Percentiles rank a stretch among this genome's conserved stretches.
phyloP scores from a whole-genome alignment of 305 asterid species.

The Solanum hybrid region DNA sequence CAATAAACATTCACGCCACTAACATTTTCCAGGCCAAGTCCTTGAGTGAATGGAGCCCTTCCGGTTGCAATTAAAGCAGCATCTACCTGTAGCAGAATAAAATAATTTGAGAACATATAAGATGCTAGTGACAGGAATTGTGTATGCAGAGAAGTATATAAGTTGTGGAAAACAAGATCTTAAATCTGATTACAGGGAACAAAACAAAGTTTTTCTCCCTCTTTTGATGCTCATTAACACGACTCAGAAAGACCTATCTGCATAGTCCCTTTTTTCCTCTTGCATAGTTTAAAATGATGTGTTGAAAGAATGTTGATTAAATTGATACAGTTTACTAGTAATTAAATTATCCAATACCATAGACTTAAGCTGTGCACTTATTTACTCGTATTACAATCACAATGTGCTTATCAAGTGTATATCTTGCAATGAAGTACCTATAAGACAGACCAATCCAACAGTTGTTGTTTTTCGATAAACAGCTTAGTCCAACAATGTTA shows the following conservation, averaged over 20 bases:
- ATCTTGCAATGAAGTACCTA: neutral
- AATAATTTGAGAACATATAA: neutral
- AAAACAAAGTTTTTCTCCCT: neutral
- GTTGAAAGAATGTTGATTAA: neutral
- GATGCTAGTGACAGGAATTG: neutral
- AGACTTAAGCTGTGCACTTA: neutral
- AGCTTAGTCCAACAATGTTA: neutral
- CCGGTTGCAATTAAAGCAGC: conserved; percentile 98
- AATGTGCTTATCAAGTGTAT: neutral
- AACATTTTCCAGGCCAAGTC: conserved; percentile 94
- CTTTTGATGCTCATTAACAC: neutral
- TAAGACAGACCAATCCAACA: neutral
- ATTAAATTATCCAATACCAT: neutral
- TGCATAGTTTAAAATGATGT: neutral
- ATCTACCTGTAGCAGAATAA: conserved; percentile 57
- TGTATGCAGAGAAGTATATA: neutral
- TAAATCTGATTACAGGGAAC: neutral
- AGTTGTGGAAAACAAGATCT: neutral
- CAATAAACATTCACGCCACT: conserved; percentile 18
- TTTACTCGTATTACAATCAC: neutral
- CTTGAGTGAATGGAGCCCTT: conserved; percentile 90
- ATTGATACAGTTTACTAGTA: neutral
- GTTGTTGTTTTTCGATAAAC: neutral
- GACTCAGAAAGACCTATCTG: neutral
- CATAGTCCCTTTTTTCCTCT: neutral